Percentiles rank a stretch among this genome's conserved stretches.
These are phyloP conservation scores for Yamadazyma songkhlaensis DNA, from an alignment of 1,139 yeast genomes.

Conservation along the genomic window DNA sequence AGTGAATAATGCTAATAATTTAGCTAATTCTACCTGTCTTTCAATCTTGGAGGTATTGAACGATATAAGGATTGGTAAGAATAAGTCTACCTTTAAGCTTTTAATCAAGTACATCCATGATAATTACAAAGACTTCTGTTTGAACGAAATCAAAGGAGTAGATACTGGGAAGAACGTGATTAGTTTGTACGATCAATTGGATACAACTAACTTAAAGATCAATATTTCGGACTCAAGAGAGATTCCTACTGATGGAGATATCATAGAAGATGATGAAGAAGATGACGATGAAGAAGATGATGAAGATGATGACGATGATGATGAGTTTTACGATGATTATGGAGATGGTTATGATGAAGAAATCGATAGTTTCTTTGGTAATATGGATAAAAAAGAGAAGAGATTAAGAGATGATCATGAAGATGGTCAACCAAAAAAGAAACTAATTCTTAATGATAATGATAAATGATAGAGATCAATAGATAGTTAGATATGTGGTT, in stretches of 20 bases:
- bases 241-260: slow-evolving; percentile 14
- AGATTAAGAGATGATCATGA: slow-evolving; percentile 8
- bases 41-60: slow-evolving; percentile 61
- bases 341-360: slow-evolving; percentile 11
- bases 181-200: slow-evolving; percentile 11
- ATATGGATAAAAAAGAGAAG: slow-evolving; percentile 8
- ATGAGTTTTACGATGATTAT: slow-evolving; percentile 7
- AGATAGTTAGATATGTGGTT: not conserved
- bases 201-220: slow-evolving; percentile 4
- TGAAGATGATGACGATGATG: slow-evolving; percentile 9
- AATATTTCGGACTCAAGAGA: slow-evolving; percentile 8
- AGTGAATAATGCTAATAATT: slow-evolving; percentile 54
- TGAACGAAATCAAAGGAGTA: slow-evolving; percentile 25
- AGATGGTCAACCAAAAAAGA: slow-evolving; percentile 1
- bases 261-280: slow-evolving; percentile 5
- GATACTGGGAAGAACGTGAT: slow-evolving; percentile 31
- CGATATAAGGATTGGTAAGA: slow-evolving; percentile 21
- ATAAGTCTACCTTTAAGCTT: slow-evolving; percentile 39
- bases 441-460: slow-evolving; percentile 2
- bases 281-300: slow-evolving; percentile 8
- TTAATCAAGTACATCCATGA: slow-evolving; percentile 51
- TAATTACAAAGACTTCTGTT: slow-evolving; percentile 38
- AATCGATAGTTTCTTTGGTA: slow-evolving; percentile 4
- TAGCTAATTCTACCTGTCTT: slow-evolving; percentile 74
- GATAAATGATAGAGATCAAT: not conserved